Base-by-base conservation (phyloP, 2,329 filamentous ascomycete species). In the Berkeleyomyces rouxiae region DNA sequence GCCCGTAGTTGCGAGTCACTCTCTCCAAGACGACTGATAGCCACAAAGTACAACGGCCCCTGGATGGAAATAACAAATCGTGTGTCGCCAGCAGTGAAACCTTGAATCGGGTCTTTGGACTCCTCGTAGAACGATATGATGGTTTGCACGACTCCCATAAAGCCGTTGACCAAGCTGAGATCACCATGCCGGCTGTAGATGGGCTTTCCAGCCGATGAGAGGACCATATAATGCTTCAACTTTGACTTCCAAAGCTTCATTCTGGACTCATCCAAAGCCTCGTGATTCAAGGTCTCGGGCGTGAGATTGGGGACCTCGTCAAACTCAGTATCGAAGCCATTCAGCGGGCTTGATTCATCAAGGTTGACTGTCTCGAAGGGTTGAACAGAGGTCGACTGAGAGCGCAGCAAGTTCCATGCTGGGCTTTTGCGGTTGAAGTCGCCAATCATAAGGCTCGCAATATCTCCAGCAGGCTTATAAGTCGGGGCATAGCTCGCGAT, bases 171-270 rank as follows among this genome's bases (percentile, higher is more conserved):
- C 51, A 97, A 77, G 62, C 86, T 84, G 67, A 95, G 81, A 68
- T 96, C 90, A 47, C 95, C 93, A 71, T 99, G 92, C 58, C 95
- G 83, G 70, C 90, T 97, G 79, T 92, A 99, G 58, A 99, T 95
- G 9, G 93, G 95, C 72, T 99, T 99, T 23, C 93, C 93, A 7
- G 95, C 92, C 11, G 90, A 92, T 2, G 93, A 97, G 1, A 99
- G 77, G 69, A 99, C 95, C 74, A 99, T 83, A 72, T 96, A 99
- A 74, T 99, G 93, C 74, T 99, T 99, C 66, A 91, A 79, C 75
- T 97, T 97, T 44, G 87, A 83, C 71, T 90, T 93, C 91, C 91
- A 99, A 66, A 84, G 78, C 13, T 77, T 75, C 47, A 96, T 77
- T 36, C 89, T 76, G 57, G 78, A 74, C 57, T 85, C 82, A 61